Percentiles rank a stretch among this genome's conserved stretches.
Conservation (phyloP, 345 rosid species). For the Pugionium cornutum region DNA sequence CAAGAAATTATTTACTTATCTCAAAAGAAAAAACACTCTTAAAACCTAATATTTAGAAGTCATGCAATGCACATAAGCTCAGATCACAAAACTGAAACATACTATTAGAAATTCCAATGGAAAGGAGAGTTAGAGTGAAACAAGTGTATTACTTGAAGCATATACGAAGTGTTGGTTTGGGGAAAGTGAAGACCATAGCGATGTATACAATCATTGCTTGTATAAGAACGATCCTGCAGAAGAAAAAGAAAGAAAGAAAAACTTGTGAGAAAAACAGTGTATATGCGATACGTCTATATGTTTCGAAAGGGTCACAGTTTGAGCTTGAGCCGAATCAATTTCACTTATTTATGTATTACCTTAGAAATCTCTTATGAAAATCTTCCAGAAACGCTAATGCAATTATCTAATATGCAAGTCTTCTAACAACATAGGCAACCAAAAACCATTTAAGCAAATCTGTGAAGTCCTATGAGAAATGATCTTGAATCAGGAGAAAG, state of each 20-base stretch:
- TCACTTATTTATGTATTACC: constrained; percentile 50
- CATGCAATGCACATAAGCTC: not conserved
- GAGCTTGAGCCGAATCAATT: not conserved
- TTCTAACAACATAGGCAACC: not conserved
- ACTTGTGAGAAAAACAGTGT: not conserved
- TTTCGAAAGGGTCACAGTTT: not conserved
- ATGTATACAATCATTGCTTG: not conserved
- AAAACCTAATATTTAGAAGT: not conserved
- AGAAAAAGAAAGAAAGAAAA: no score
- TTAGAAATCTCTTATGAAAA: constrained; percentile 46
- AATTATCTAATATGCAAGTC: constrained; percentile 55
- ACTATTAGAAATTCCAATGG: not conserved
- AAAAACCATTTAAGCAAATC: not conserved
- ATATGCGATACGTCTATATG: not conserved
- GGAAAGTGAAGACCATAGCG: constrained; percentile 3
- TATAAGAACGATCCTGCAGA: not conserved
- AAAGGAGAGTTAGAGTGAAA: not conserved
- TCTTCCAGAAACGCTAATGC: constrained; percentile 83
- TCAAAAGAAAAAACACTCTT: not conserved
- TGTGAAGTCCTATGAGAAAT: not conserved
- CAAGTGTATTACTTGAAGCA: constrained; percentile 19
- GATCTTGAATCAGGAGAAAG: not conserved
- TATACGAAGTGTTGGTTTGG: constrained; percentile 13
- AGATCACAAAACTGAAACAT: not conserved
- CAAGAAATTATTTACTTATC: no score